Evolutionary conservation across 1,284 basidiomycete genomes (phyloP).

Genomic region (Termitomyces sp.): DNA sequence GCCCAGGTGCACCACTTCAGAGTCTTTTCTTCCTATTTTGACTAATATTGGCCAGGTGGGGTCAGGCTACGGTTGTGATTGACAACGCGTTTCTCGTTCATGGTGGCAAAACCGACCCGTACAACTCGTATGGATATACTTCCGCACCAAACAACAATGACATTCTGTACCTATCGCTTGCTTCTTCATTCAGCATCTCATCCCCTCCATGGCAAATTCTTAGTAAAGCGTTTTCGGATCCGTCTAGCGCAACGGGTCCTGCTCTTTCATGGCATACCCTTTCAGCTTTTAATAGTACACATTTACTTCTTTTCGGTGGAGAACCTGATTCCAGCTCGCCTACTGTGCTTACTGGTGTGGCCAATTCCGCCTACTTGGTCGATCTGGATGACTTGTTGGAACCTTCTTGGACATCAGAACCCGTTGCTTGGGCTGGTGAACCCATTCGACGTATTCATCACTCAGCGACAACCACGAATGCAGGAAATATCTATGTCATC

Average conservation of each 20-base stretch:
- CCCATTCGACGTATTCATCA: constrained; percentile 74
- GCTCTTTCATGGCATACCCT: constrained; percentile 78
- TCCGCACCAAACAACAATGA: constrained; percentile 71
- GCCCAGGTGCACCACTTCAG: constrained; percentile 17
- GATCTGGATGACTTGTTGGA: constrained; percentile 32
- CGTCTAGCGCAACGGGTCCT: constrained; percentile 46
- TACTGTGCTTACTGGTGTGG: constrained; percentile 42
- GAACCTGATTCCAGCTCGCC: constrained; percentile 57
- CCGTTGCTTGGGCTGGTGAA: constrained; percentile 55
- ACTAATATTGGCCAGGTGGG: constrained; percentile 59
- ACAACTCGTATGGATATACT: constrained; percentile 64
- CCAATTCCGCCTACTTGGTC: constrained; percentile 64
- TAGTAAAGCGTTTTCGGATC: constrained; percentile 36
- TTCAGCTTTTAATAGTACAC: constrained; percentile 52
- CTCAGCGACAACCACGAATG: constrained; percentile 45
- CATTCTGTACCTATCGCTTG: constrained; percentile 63
- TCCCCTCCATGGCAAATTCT: constrained; percentile 66
- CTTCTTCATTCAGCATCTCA: constrained; percentile 48
- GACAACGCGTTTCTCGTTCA: constrained; percentile 64
- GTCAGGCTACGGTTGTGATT: constrained; percentile 62
- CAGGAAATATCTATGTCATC: constrained; percentile 54
- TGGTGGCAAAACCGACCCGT: constrained; percentile 74
- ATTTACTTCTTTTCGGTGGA: constrained; percentile 70
- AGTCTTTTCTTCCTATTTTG: not conserved
- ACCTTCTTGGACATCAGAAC: constrained; percentile 45